phyloP scores from a whole-genome alignment of 129 eudicot genomes.

The Tanacetum coccineum region DNA sequence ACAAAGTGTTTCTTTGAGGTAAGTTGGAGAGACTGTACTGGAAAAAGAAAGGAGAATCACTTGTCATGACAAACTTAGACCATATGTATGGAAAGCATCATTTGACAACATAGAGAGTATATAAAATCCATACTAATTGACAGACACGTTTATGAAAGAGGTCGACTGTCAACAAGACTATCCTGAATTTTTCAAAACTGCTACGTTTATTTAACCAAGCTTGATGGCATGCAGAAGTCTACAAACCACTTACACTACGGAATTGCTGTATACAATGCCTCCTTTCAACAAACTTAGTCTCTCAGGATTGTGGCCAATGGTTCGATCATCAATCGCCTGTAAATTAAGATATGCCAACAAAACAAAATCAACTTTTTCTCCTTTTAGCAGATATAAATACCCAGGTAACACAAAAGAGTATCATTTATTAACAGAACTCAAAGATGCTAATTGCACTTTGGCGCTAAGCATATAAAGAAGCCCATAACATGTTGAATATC shows the following conservation, averaged over 20 bases:
- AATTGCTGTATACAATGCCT: conserved; percentile 80
- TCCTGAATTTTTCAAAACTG: neutral
- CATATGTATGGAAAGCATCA: conserved; percentile 8
- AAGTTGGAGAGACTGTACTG: conserved; percentile 94
- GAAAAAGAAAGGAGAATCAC: conserved; percentile 33
- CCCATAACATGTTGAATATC: neutral
- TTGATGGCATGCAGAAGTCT: conserved; percentile 9
- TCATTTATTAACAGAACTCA: neutral
- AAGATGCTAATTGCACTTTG: too few relatives aligned
- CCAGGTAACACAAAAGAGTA: conserved; percentile 4
- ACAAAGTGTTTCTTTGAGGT: conserved; percentile 75
- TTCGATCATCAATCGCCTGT: conserved; percentile 90
- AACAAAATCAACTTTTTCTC: conserved; percentile 7
- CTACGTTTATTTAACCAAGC: conserved; percentile 3
- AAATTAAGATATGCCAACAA: conserved; percentile 5
- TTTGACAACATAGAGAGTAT: neutral
- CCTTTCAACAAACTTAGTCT: conserved; percentile 79
- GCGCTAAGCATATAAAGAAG: neutral
- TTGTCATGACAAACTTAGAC: neutral
- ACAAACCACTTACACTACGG: conserved; percentile 70
- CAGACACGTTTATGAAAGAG: neutral
- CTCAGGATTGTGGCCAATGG: conserved; percentile 90
- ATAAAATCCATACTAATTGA: conserved; percentile 8
- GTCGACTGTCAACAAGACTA: neutral
- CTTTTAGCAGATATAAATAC: neutral